A percentile compares a stretch with the other conserved stretches of the same genome.
These are phyloP conservation scores for Diutina pseudorugosa DNA, from an alignment of 1,139 yeast species.

Conservation along the genomic window DNA sequence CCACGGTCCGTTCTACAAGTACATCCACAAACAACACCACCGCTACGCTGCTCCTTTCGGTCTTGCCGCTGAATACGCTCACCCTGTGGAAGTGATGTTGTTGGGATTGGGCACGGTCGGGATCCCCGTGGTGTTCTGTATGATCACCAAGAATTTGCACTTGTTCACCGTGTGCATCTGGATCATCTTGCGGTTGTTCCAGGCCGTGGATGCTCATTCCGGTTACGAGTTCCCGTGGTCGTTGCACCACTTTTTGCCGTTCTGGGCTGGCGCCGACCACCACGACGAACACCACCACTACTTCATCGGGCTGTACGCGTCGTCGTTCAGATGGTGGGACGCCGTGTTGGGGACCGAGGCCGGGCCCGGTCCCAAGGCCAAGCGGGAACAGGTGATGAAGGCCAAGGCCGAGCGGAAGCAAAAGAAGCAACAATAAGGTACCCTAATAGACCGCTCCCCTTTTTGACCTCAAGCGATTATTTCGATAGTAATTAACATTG, in stretches of 20 bases:
- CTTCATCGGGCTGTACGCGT: constrained; percentile 33
- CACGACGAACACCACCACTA: constrained; percentile 38
- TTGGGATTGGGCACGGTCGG: constrained; percentile 38
- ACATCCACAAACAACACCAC: constrained; percentile 38
- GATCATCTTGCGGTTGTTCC: constrained; percentile 32
- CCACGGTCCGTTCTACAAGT: constrained; percentile 33
- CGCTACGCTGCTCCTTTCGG: constrained; percentile 40
- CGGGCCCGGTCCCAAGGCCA: constrained; percentile 28
- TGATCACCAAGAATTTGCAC: constrained; percentile 16
- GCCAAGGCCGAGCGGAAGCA: not conserved
- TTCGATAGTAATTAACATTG: not conserved
- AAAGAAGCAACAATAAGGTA: constrained; percentile 1
- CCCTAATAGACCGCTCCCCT: no score
- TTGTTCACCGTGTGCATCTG: constrained; percentile 31
- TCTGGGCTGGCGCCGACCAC: constrained; percentile 42
- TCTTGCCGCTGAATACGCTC: constrained; percentile 37
- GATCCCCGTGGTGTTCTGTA: constrained; percentile 20
- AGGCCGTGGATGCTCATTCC: constrained; percentile 37
- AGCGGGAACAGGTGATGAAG: not conserved
- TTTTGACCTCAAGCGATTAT: no score
- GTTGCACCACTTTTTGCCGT: constrained; percentile 30
- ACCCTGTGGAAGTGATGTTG: constrained; percentile 33
- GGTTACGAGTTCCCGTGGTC: constrained; percentile 41
- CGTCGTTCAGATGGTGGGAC: constrained; percentile 39
- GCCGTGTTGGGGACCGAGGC: constrained; percentile 30